phyloP scores from a whole-genome alignment of 306 rosid genomes.

The Astragalus membranaceus region DNA sequence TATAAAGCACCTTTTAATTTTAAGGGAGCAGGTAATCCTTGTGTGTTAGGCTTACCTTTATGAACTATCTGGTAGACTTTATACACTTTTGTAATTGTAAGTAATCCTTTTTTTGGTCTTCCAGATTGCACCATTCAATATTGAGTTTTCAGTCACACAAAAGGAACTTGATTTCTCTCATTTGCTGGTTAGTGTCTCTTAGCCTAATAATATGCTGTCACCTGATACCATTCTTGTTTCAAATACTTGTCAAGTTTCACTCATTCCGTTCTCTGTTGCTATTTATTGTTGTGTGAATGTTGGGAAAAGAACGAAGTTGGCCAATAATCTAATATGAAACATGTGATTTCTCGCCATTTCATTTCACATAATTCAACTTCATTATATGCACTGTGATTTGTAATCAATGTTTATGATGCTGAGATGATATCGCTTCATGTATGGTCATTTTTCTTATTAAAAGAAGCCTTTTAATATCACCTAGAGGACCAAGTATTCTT shows the following conservation, averaged over 20 bases:
- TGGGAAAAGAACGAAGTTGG: neutral
- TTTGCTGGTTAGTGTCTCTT: slow-evolving; percentile 74
- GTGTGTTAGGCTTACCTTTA: neutral
- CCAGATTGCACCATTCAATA: slow-evolving; percentile 92
- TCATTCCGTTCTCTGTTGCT: neutral
- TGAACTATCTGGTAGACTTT: slow-evolving; percentile 10
- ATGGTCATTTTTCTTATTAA: neutral
- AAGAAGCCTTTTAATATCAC: neutral
- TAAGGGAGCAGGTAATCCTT: slow-evolving; percentile 85
- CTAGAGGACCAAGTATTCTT: neutral
- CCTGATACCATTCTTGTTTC: slow-evolving; percentile 7
- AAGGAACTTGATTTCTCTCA: slow-evolving; percentile 99
- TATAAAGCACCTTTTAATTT: slow-evolving; percentile 87
- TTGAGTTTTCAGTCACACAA: slow-evolving; percentile 91
- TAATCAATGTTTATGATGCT: neutral
- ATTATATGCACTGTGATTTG: neutral
- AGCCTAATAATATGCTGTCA: slow-evolving; percentile 22
- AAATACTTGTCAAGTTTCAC: neutral
- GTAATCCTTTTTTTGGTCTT: slow-evolving; percentile 12
- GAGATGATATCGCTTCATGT: slow-evolving; percentile 4
- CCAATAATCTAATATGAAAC: slow-evolving; percentile 6
- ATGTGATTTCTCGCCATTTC: neutral
- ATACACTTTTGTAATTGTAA: slow-evolving; percentile 17
- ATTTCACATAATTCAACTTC: slow-evolving; percentile 4
- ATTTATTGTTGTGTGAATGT: neutral